Base-by-base conservation (phyloP, 2,329 filamentous ascomycete species). In the Trichoderma lentiforme region DNA sequence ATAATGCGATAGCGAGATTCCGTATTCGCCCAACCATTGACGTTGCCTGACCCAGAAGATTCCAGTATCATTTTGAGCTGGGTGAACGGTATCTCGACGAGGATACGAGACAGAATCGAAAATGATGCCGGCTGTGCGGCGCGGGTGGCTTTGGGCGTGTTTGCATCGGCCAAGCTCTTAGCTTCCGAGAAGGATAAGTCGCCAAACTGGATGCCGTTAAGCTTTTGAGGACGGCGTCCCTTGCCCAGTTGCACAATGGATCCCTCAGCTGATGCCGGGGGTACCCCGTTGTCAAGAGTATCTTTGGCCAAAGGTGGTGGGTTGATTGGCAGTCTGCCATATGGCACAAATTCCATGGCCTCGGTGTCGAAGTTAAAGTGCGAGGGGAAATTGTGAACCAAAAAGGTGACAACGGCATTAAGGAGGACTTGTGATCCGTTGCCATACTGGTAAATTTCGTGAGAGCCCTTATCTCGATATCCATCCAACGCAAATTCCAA, bases 121-220 rank as follows among this genome's bases (percentile, higher is more conserved):
- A 86, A 84, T 34, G 84, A 80, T 28, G 77, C 76, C 14, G 79
- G 79, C 26, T 77, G 77, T 24, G 75, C 75, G 56, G 74, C 77
- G 34, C 74, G 76, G 8, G 76, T 73, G 6, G 75, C 75, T 24
- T 75, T 78, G 7, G 78, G 79, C 53, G 76, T 78, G 43, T 82
- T 82, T 3, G 81, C 79, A 8, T 75, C 75, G 11, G 75, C 58
- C 9, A 74, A 76, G 36, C 74, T 74, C 26, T 77, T 72, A 26
- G 76, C 76, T 26, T 80, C 79, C 0, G 76, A 72, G 73, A 82
- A 64, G 76, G 88, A 83, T 24, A 91, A 82, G 74, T 93, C 91
- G n/a, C 92, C 92, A 76, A 94, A 94, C 73, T 90, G 88, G 67
- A 94, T 93, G 73, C 85, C 86, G 73, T 86, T 87, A 12, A 92